Base-by-base conservation (phyloP, 306 rosid genomes). In the Castanea mollissima region DNA sequence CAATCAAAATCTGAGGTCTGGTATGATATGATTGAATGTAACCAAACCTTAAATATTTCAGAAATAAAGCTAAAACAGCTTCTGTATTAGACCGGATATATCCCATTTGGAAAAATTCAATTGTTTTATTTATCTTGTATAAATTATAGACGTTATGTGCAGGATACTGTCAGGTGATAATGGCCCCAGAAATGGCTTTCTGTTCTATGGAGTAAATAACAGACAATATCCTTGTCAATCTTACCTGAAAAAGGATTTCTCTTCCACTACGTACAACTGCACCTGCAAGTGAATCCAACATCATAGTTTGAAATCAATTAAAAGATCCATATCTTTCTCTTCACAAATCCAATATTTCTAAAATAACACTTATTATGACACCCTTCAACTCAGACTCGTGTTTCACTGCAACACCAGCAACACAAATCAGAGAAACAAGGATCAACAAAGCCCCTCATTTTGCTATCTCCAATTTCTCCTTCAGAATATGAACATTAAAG, bases 171-270 rank as follows among this genome's bases (percentile, higher is more conserved):
- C 14, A 15, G 13, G 70, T 29, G 35, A 69, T 21, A 63, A 51
- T 34, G 56, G 31, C 19, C 0, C 75, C 60, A 58, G 35, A 20
- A 2, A 25, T 72, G 18, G 5, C 20, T 34, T 31, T 76, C 16
- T 65, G 69, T 5, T 73, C 59, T 10, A 29, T 9, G 76, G 51
- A 58, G 16, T 38, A 9, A 77, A 44, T 68, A 74, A n/a, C 34
- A 27, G 16, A 59, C 51, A 63, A 25, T 34, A 55, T 73, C 56
- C 73, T 16, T 31, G 67, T n/a, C 54, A 79, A 84, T 44, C 51
- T 70, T 86, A 92, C 98, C 97, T 94, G 98, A 55, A 92, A 74
- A 74, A 94, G 91, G 77, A 94, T 80, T 79, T 94, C 97, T 82
- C 88, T 90, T 87, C 98, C 97, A 84, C 76, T 76, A 73, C 87